These are phyloP conservation scores for Claviceps citrina DNA, from an alignment of 2,329 filamentous ascomycete species.

Conservation along the genomic window DNA sequence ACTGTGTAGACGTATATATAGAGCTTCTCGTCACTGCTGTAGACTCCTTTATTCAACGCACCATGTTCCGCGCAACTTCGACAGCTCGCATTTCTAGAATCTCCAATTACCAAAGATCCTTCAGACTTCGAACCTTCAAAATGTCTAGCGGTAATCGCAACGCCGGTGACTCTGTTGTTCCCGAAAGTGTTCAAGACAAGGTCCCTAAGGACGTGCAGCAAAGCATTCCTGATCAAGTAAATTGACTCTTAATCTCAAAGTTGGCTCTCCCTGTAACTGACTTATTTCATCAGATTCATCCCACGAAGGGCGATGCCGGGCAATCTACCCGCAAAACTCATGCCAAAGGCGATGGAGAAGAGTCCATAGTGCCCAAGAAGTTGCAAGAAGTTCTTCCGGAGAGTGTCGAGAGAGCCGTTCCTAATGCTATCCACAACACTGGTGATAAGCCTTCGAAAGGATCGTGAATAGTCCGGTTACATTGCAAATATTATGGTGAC, in stretches of 20 bases:
- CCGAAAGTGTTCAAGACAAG: slow-evolving; percentile 8
- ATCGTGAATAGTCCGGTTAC: too few species aligned
- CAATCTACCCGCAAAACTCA: slow-evolving; percentile 10
- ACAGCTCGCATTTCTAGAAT: neutral
- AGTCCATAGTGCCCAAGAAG: slow-evolving; percentile 12
- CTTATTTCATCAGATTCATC: too few species aligned
- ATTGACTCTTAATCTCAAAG: neutral
- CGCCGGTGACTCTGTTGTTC: neutral
- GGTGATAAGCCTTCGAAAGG: slow-evolving; percentile 5
- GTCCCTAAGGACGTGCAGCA: slow-evolving; percentile 9
- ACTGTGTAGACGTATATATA: neutral
- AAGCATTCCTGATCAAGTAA: slow-evolving; percentile 10
- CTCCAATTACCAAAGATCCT: neutral
- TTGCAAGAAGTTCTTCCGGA: slow-evolving; percentile 12
- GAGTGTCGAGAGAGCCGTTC: slow-evolving; percentile 10
- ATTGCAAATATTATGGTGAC: too few species aligned
- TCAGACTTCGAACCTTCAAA: neutral
- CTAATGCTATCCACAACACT: slow-evolving; percentile 12
- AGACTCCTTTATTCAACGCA: neutral
- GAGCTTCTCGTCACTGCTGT: neutral
- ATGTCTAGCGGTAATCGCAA: neutral
- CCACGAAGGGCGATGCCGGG: slow-evolving; percentile 5
- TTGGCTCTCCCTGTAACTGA: too few species aligned
- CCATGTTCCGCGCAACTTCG: neutral
- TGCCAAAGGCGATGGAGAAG: slow-evolving; percentile 8